phyloP scores from a whole-genome alignment of 73 alveolate species.

The Tetrahymena malaccensis region DNA sequence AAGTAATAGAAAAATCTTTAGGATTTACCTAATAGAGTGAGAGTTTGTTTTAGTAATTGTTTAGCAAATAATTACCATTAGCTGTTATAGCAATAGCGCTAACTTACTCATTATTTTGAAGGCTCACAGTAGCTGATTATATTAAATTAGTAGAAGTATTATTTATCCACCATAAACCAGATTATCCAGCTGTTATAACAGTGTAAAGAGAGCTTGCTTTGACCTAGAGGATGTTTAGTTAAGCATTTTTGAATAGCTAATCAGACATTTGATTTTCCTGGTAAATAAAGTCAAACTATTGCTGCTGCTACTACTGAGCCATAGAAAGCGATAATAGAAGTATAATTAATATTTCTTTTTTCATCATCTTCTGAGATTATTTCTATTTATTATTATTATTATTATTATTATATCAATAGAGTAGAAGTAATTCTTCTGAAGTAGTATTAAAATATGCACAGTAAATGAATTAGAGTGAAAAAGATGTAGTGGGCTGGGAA shows the following conservation, averaged over 20 bases:
- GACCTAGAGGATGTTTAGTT: neutral
- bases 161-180: neutral
- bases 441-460: too few species aligned
- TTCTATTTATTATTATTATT: too few species aligned
- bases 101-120: neutral
- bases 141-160: neutral
- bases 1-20: neutral
- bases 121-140: neutral
- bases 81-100: neutral
- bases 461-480: too few species aligned
- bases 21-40: neutral
- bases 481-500: too few species aligned
- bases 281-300: neutral
- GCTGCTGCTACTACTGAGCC: neutral
- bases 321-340: neutral
- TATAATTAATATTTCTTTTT: too few species aligned
- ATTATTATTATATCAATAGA: too few species aligned
- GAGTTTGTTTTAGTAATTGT: neutral
- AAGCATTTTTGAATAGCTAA: neutral
- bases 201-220: neutral
- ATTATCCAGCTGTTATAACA: neutral
- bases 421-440: too few species aligned
- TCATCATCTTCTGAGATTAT: neutral
- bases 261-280: neutral
- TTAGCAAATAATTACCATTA: neutral